A percentile compares a stretch with the other conserved stretches of the same genome.
Conservation (phyloP, 2,329 filamentous ascomycete genomes). For the Alternaria brassicicola region DNA sequence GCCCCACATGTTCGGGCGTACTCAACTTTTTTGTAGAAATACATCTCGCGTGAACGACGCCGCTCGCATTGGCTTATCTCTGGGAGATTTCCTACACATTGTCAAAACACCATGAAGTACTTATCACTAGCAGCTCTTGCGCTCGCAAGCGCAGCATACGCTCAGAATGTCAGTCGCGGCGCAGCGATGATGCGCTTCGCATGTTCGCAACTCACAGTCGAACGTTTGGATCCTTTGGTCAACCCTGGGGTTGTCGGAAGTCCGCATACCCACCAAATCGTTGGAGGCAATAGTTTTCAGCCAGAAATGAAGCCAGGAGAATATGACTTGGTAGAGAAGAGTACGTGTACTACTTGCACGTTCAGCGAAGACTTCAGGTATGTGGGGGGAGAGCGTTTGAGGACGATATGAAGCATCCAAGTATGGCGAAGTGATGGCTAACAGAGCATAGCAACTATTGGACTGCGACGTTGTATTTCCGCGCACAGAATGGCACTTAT, state of each 20-base stretch:
- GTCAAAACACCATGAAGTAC: constrained; percentile 1
- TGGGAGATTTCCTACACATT: background rate
- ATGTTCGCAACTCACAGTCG: constrained; percentile 39
- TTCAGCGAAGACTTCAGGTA: constrained; percentile 31
- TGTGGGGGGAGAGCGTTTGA: background rate
- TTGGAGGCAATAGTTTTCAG: constrained; percentile 36
- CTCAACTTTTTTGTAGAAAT: background rate
- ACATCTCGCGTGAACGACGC: background rate
- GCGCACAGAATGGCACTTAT: constrained; percentile 38
- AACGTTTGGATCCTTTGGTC: constrained; percentile 38
- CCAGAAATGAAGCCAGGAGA: constrained; percentile 35
- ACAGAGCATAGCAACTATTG: constrained; percentile 29
- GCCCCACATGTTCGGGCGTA: background rate
- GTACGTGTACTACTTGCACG: constrained; percentile 39
- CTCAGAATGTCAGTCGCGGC: constrained; percentile 10
- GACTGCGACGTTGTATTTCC: constrained; percentile 41
- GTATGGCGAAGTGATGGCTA: background rate
- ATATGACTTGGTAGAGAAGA: constrained; percentile 28
- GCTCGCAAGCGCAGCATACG: background rate
- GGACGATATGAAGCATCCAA: background rate
- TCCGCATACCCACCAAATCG: constrained; percentile 41
- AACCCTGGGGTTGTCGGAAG: constrained; percentile 36
- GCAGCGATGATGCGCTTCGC: constrained; percentile 31
- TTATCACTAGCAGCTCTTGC: background rate
- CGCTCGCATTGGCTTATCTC: background rate